Base-by-base conservation (phyloP, 345 rosid genomes). In the Acer yangbiense region DNA sequence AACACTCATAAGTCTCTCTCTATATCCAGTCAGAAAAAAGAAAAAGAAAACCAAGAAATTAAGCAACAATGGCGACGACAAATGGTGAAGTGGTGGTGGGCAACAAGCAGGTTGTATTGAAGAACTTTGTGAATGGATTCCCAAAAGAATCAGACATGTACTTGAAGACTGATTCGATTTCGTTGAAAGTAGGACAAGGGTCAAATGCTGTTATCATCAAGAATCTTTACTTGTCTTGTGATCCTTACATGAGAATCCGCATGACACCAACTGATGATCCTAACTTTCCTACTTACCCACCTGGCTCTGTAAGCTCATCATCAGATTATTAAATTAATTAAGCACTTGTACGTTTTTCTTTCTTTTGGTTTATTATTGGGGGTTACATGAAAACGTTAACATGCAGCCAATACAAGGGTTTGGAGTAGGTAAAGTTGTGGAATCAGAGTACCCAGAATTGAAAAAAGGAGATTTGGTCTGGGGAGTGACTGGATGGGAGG, bases 171-270 rank as follows among this genome's bases (percentile, higher is more conserved):
- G 79, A 74, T 44, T 52, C 78, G 71, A 77, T 83, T 12, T 78
- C 77, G 9, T 83, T 86, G 4, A 79, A 50, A 65, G 74, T 83
- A 4, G 76, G 86, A 0, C 46, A 50, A 2, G 84, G 77, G 0
- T 72, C 75, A 17, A 76, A 81, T 3, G 80, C 74, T 5, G 82
- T 87, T n/a, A 14, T 91, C 43, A 82, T 90, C 60, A 90, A 90
- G 86, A 90, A 89, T 81, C 85, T 90, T 12, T 88, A 79, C 78
- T 76, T 90, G 78, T 90, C 96, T 2, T 90, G 94, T 21, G 94
- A 92, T 82, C 96, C 92, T 0, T 84, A 81, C 80, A 86, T 88
- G 89, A 61, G 88, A 1, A 77, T 74, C 18, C 84, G 83, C 55
- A 86, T 86, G 90, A 72, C 71, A 32, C 11, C 0, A 6, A 21